A percentile compares a stretch with the other conserved stretches of the same genome.
Conservation (phyloP, 495 filamentous ascomycete genomes). For the Penicillium salamii region DNA sequence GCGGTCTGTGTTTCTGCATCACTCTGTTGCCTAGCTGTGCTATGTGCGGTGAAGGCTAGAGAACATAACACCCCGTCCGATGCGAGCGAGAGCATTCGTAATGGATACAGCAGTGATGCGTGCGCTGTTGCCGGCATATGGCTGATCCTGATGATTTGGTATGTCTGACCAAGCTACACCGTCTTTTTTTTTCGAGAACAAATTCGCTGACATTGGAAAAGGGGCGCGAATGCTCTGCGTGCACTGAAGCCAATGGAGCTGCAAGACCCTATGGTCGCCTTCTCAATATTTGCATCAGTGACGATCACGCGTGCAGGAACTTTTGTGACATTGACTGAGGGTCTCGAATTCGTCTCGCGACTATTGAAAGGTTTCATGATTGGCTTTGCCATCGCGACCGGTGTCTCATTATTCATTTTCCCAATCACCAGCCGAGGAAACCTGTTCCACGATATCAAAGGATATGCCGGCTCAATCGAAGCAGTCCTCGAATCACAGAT, state of each 20-base stretch:
- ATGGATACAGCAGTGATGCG: conserved; percentile 48
- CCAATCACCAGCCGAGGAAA: conserved; percentile 60
- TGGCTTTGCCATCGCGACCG: conserved; percentile 62
- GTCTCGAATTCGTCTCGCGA: conserved; percentile 47
- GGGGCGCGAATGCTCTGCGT: conserved; percentile 42
- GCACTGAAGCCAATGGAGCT: conserved; percentile 61
- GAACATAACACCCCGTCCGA: conserved; percentile 47
- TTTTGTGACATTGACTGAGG: conserved; percentile 51
- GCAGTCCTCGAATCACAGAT: conserved; percentile 54
- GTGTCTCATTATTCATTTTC: conserved; percentile 61
- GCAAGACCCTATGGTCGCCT: conserved; percentile 67
- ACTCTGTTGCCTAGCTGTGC: conserved; percentile 60
- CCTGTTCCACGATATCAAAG: conserved; percentile 55
- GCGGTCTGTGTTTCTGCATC: conserved; percentile 60
- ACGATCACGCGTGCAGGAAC: conserved; percentile 44
- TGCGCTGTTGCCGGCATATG: conserved; percentile 71
- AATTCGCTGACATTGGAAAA: conserved; percentile 10
- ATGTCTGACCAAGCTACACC: conserved; percentile 34
- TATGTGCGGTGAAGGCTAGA: conserved; percentile 62
- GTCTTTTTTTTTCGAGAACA: background rate
- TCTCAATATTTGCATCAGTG: conserved; percentile 63
- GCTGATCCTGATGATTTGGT: conserved; percentile 73
- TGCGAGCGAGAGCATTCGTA: conserved; percentile 22
- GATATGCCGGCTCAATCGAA: conserved; percentile 49
- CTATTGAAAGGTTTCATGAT: conserved; percentile 62